These are phyloP conservation scores for Lumnitzera racemosa DNA, from an alignment of 345 rosid genomes.

Conservation along the genomic window DNA sequence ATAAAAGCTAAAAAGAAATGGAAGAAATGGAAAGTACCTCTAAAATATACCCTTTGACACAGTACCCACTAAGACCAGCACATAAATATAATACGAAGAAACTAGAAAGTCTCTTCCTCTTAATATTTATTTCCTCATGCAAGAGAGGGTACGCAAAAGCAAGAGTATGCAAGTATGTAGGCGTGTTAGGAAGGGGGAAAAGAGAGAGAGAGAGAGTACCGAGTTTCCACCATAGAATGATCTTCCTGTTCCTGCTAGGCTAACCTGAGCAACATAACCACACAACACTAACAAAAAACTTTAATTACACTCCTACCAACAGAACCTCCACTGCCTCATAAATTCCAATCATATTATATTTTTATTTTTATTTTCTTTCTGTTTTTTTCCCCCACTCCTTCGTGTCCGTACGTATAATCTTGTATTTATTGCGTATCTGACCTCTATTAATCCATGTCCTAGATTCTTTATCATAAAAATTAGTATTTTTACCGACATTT, in stretches of 20 bases:
- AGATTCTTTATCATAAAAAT: too few species aligned
- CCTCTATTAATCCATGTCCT: background rate
- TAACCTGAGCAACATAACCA: conserved; percentile 59
- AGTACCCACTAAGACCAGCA: background rate
- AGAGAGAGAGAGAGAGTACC: conserved; percentile 29
- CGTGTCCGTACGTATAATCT: background rate
- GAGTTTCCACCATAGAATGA: conserved; percentile 10
- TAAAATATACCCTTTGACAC: conserved; percentile 1
- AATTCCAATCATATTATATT: conserved; percentile 20
- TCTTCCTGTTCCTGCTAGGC: conserved; percentile 35
- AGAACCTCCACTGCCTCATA: conserved; percentile 47
- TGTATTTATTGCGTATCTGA: background rate
- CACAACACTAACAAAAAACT: conserved; percentile 25
- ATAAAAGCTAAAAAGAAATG: background rate
- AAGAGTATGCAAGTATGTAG: conserved; percentile 5
- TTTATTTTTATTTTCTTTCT: background rate
- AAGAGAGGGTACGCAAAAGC: conserved; percentile 7
- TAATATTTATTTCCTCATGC: background rate
- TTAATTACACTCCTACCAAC: conserved; percentile 12
- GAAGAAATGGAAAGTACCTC: background rate
- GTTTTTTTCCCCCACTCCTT: background rate
- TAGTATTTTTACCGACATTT: too few species aligned
- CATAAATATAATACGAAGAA: too few species aligned
- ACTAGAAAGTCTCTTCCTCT: background rate
- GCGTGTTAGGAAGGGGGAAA: conserved; percentile 13